Conservation (phyloP, 768 basidiomycete genomes). For the Lactifluus hygrophoroides region DNA sequence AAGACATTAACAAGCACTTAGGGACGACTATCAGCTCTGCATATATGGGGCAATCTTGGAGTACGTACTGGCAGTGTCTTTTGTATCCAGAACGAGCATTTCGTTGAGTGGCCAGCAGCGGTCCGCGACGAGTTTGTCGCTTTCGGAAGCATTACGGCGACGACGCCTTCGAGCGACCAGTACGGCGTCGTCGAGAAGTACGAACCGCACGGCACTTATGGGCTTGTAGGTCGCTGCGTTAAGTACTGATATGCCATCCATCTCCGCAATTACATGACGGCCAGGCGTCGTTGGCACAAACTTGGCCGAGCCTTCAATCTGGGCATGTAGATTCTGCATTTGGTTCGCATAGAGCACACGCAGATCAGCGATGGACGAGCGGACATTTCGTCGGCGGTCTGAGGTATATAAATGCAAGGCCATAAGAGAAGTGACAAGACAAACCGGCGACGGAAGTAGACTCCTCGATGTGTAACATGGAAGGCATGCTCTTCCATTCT, state of each 20-base stretch:
- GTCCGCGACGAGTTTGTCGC: constrained; percentile 82
- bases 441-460: constrained; percentile 54
- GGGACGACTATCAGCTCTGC: not conserved
- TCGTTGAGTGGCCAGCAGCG: constrained; percentile 90
- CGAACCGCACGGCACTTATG: constrained; percentile 78
- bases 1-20: constrained; percentile 89
- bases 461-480: constrained; percentile 83
- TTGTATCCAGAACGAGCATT: constrained; percentile 92
- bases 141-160: constrained; percentile 48
- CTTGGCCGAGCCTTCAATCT: constrained; percentile 92
- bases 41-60: not conserved
- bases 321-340: constrained; percentile 81
- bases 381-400: constrained; percentile 53
- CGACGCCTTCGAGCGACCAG: constrained; percentile 76
- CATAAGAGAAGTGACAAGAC: constrained; percentile 14
- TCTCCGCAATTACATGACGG: constrained; percentile 82
- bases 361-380: constrained; percentile 94
- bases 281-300: constrained; percentile 89
- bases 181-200: constrained; percentile 86
- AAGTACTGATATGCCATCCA: constrained; percentile 72
- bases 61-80: constrained; percentile 74
- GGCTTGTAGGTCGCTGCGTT: constrained; percentile 95
- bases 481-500: constrained; percentile 96
- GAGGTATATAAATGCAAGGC: not conserved
- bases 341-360: constrained; percentile 91